Percentiles rank a stretch among this genome's conserved stretches.
Conservation (phyloP, 2,329 filamentous ascomycete genomes). For the Pseudophaeomoniella oleicola region DNA sequence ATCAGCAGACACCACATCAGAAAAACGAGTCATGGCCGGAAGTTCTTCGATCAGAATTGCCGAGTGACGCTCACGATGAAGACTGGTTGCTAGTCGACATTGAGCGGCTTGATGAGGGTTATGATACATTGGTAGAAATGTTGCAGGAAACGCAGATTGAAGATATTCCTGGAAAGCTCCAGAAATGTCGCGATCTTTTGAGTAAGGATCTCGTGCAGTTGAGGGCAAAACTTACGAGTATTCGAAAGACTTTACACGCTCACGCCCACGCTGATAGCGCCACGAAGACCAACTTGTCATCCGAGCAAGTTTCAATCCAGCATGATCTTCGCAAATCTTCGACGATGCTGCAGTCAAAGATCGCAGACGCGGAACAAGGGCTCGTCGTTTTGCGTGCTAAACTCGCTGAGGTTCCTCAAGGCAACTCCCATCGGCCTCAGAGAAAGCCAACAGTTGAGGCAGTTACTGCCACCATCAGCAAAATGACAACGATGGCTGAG, state of each 20-base stretch:
- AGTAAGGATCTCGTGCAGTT: slow-evolving; percentile 57
- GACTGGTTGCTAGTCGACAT: slow-evolving; percentile 67
- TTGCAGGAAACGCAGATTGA: slow-evolving; percentile 56
- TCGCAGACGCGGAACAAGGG: slow-evolving; percentile 67
- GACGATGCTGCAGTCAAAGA: slow-evolving; percentile 54
- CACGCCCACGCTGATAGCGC: slow-evolving; percentile 56
- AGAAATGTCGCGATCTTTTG: slow-evolving; percentile 49
- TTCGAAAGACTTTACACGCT: slow-evolving; percentile 60
- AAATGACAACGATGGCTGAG: slow-evolving; percentile 87
- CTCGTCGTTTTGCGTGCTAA: slow-evolving; percentile 66
- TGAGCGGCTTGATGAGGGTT: slow-evolving; percentile 47
- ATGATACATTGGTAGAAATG: slow-evolving; percentile 50
- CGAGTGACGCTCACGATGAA: slow-evolving; percentile 53
- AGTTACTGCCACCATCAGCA: slow-evolving; percentile 77
- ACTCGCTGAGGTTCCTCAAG: slow-evolving; percentile 43
- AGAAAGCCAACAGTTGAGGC: slow-evolving; percentile 76
- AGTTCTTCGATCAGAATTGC: slow-evolving; percentile 32
- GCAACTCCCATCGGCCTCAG: slow-evolving; percentile 14
- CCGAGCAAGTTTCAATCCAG: slow-evolving; percentile 73
- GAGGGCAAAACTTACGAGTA: slow-evolving; percentile 59
- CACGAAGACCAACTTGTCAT: slow-evolving; percentile 59
- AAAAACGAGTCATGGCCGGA: slow-evolving; percentile 32
- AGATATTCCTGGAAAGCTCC: slow-evolving; percentile 53
- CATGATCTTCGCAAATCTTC: slow-evolving; percentile 68
- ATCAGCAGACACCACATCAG: slow-evolving; percentile 28